phyloP scores from a whole-genome alignment of 2,329 filamentous ascomycete species.

The Leptoxyphium fumago region DNA sequence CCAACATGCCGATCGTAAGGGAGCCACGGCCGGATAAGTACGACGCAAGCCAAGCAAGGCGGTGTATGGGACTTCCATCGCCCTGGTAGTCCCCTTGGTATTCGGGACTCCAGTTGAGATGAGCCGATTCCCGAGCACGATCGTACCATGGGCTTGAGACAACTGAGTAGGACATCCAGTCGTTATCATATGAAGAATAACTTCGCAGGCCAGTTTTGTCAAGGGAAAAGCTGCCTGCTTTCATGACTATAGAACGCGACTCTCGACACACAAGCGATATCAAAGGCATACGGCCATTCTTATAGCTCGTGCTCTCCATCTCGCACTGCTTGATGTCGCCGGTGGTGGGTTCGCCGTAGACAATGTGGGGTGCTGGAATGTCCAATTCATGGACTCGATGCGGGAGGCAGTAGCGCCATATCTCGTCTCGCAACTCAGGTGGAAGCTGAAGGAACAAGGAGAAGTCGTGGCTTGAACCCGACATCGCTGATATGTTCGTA shows the following conservation, averaged over 20 bases:
- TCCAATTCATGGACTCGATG: slow-evolving; percentile 5
- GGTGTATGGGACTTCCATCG: too few relatives aligned
- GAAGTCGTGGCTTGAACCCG: neutral
- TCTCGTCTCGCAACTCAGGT: slow-evolving; percentile 5
- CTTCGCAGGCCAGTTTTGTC: neutral
- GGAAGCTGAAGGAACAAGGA: slow-evolving; percentile 5
- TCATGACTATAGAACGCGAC: slow-evolving; percentile 3
- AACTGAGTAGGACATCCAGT: too few relatives aligned
- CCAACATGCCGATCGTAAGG: neutral
- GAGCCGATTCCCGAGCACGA: too few relatives aligned
- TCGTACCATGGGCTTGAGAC: too few relatives aligned
- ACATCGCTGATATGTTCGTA: too few relatives aligned
- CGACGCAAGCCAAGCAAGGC: too few relatives aligned
- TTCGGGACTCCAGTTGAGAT: too few relatives aligned
- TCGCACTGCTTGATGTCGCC: slow-evolving; percentile 1
- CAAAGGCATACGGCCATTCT: slow-evolving; percentile 4
- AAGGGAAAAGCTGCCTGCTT: slow-evolving; percentile 1
- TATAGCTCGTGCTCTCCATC: neutral
- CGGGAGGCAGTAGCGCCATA: slow-evolving; percentile 7
- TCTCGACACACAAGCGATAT: slow-evolving; percentile 5
- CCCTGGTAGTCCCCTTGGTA: too few relatives aligned
- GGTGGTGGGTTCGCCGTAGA: neutral
- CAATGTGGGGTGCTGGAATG: neutral
- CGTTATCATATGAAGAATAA: too few relatives aligned
- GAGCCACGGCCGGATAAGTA: slow-evolving; percentile 1